Percentiles rank a stretch among this genome's conserved stretches.
Evolutionary conservation across 2,329 filamentous ascomycete species (phyloP).

Genomic region (Bipolaris gigantea): DNA sequence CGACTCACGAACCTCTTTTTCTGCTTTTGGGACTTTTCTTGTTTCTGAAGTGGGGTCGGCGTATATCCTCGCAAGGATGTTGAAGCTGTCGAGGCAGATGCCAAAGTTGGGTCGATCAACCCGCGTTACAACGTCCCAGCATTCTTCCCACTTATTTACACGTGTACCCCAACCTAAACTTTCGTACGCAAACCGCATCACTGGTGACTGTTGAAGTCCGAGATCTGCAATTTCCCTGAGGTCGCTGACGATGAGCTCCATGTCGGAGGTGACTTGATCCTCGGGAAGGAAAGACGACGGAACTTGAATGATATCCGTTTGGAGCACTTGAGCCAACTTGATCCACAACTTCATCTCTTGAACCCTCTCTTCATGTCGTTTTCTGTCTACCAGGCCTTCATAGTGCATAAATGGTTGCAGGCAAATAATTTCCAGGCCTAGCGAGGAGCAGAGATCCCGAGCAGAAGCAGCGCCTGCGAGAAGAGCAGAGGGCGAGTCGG

Average conservation of each 20-base stretch:
- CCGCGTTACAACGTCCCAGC: constrained; percentile 67
- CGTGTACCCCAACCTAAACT: constrained; percentile 72
- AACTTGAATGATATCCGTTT: constrained; percentile 73
- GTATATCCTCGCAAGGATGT: constrained; percentile 71
- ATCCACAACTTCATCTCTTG: constrained; percentile 72
- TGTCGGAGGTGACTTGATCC: constrained; percentile 55
- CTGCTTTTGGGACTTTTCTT: constrained; percentile 59
- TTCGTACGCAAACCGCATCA: constrained; percentile 73
- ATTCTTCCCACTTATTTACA: constrained; percentile 70
- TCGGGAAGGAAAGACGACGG: constrained; percentile 69
- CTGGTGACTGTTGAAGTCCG: constrained; percentile 59
- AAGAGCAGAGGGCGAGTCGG: constrained; percentile 51
- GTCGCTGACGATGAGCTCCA: constrained; percentile 63
- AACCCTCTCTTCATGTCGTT: constrained; percentile 59
- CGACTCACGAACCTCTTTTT: constrained; percentile 58
- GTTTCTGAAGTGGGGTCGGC: constrained; percentile 64
- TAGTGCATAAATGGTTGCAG: constrained; percentile 79
- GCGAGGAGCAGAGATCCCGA: constrained; percentile 58
- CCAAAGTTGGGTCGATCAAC: constrained; percentile 74
- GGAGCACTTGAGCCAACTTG: constrained; percentile 62
- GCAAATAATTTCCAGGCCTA: constrained; percentile 63
- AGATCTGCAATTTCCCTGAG: constrained; percentile 68
- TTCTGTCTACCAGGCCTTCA: constrained; percentile 69
- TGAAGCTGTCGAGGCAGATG: constrained; percentile 76
- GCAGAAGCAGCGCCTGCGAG: constrained; percentile 62